Conservation (phyloP, 129 eudicot species). For the Smallanthus sonchifolius region DNA sequence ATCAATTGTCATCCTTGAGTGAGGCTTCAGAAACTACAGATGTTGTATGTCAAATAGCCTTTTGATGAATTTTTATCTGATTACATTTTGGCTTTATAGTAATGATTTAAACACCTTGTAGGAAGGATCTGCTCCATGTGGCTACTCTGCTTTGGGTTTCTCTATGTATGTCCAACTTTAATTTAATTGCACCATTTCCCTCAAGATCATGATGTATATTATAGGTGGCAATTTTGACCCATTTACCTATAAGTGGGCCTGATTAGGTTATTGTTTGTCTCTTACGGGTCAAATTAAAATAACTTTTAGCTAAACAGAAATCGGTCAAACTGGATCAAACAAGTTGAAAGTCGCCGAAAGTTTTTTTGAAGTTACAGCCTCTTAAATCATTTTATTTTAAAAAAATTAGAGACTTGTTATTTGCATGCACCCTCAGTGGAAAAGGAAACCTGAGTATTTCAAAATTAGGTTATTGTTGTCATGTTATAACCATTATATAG, state of each 20-base stretch:
- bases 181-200: conserved; percentile 10
- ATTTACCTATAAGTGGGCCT: neutral
- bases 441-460: neutral
- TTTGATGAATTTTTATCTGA: neutral
- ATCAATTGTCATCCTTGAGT: conserved; percentile 53
- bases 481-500: neutral
- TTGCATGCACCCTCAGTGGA: neutral
- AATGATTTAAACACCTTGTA: conserved; percentile 14
- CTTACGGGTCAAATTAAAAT: neutral
- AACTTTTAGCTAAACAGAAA: neutral
- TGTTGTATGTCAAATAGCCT: conserved; percentile 35
- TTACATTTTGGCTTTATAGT: conserved; percentile 2
- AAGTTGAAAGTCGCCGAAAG: neutral
- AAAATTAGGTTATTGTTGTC: neutral
- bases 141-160: conserved; percentile 29
- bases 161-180: conserved; percentile 38
- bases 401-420: neutral
- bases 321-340: neutral
- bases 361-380: neutral
- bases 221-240: conserved; percentile 8
- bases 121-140: conserved; percentile 37
- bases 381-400: neutral
- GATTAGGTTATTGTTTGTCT: neutral
- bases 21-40: conserved; percentile 66
- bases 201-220: conserved; percentile 19